These are phyloP conservation scores for Ananas comosus DNA, from an alignment of 176 grass and related monocot species.

Conservation along the genomic window DNA sequence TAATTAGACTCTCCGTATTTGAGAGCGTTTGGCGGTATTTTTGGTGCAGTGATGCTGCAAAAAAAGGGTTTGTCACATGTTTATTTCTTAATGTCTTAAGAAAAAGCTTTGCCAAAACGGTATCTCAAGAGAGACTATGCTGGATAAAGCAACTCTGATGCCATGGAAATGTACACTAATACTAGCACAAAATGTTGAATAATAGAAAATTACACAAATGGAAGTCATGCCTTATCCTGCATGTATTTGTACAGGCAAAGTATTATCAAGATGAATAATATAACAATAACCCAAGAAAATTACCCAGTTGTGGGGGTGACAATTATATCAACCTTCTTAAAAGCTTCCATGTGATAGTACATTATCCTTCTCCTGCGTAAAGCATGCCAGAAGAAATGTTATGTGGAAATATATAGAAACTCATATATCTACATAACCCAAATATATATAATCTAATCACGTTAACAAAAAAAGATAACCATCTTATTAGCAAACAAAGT, in stretches of 20 bases:
- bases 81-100: not conserved
- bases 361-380: conserved; percentile 89
- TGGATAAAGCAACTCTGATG: too few species aligned
- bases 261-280: not conserved
- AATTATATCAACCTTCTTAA: conserved; percentile 95
- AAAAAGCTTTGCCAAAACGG: not conserved
- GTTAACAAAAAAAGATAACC: not conserved
- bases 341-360: conserved; percentile 93
- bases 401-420: not conserved
- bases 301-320: conserved; percentile 95
- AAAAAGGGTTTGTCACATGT: not conserved
- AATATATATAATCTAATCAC: not conserved
- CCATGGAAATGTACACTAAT: too few species aligned
- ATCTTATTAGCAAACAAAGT: not conserved
- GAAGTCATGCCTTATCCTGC: not conserved
- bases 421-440: not conserved
- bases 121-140: not conserved
- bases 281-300: not conserved
- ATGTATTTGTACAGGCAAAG: not conserved
- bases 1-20: conserved; percentile 80
- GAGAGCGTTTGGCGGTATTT: conserved; percentile 69
- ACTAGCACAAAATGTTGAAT: too few species aligned
- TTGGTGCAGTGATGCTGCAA: conserved; percentile 75
- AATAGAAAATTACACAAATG: too few species aligned
- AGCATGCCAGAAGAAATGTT: not conserved